A percentile compares a stretch with the other conserved stretches of the same genome.
Conservation (phyloP, 371 early-diverging fungal genomes). For the Smittium culicis region DNA sequence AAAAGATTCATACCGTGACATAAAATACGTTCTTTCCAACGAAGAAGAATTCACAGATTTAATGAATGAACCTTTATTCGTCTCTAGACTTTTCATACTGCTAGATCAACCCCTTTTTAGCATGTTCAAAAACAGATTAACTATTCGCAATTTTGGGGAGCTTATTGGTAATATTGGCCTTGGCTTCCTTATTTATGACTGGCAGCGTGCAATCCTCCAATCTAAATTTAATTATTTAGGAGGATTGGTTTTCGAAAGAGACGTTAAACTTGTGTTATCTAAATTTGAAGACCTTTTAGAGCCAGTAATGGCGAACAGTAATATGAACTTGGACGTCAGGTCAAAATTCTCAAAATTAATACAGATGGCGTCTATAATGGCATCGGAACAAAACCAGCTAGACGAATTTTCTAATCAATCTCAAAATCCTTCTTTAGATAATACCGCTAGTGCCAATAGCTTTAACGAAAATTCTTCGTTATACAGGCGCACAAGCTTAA, state of each 20-base stretch:
- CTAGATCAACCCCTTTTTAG: background rate
- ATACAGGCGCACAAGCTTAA: background rate
- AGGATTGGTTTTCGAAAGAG: conserved; percentile 59
- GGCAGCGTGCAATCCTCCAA: conserved; percentile 72
- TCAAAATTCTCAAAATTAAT: conserved; percentile 61
- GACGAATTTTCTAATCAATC: background rate
- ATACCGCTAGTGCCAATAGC: background rate
- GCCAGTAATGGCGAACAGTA: background rate
- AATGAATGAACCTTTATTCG: conserved; percentile 55
- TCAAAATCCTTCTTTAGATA: background rate
- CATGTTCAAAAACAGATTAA: background rate
- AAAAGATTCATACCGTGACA: conserved; percentile 63
- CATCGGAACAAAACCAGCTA: conserved; percentile 14
- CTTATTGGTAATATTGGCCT: conserved; percentile 26
- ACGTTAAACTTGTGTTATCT: conserved; percentile 56
- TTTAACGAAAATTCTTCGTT: background rate
- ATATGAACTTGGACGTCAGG: conserved; percentile 22
- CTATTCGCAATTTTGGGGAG: background rate
- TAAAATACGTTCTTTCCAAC: conserved; percentile 74
- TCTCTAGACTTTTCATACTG: background rate
- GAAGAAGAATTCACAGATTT: conserved; percentile 72
- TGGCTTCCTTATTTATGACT: conserved; percentile 53
- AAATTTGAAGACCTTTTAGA: conserved; percentile 40
- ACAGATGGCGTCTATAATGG: conserved; percentile 65
- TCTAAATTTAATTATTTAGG: conserved; percentile 69